Evolutionary conservation across 352 stramenopile species (phyloP), one percentile per base, ranked within the genome.

Genomic region (Phytophthora ramorum): DNA sequence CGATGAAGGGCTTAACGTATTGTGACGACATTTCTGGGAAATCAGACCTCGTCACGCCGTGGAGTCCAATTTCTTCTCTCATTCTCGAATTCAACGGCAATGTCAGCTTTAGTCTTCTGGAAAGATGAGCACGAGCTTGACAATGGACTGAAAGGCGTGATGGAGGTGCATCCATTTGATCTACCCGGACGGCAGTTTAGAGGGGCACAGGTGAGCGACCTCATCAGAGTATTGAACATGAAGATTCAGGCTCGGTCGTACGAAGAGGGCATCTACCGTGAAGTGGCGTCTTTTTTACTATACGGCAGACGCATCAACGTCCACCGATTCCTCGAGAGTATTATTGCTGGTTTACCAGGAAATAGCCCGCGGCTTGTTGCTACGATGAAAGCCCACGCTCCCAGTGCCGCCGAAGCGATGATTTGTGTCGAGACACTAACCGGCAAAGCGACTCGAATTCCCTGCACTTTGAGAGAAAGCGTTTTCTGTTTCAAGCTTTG

Each of bases 401-500:
- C n/a, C 3, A 17, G 43, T 38, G 32, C 9, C 13, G 9, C 20
- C 16, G n/a, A 34, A 12, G 43, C 41, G 48, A 17, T 22, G 9
- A 48, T 54, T 28, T n/a, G 5, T 16, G 35, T 63, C 32, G 19
- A 58, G 7, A 55, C 34, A 9, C 6, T 49, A 4, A 49, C 37
- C 2, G 28, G 30, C 10, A 44, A 50, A 24, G 28, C 2, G 14
- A 14, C 28, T 10, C 2, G 3, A 6, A 17, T 58, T 14, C 14
- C 14, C 7, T 59, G 48, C 19, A 28, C 28, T 2, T 16, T 16
- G 4, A 34, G 35, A 9, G 58, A 66, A 20, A 59, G 40, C 2
- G 43, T 66, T 0, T 35, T n/a, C 12, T 58, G 16, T 24, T 44
- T 63, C 26, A 69, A 69, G 37, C 8, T 46, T 19, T 30, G 40